Base-by-base conservation (phyloP, 2,329 filamentous ascomycete genomes). In the Fulvia fulva region DNA sequence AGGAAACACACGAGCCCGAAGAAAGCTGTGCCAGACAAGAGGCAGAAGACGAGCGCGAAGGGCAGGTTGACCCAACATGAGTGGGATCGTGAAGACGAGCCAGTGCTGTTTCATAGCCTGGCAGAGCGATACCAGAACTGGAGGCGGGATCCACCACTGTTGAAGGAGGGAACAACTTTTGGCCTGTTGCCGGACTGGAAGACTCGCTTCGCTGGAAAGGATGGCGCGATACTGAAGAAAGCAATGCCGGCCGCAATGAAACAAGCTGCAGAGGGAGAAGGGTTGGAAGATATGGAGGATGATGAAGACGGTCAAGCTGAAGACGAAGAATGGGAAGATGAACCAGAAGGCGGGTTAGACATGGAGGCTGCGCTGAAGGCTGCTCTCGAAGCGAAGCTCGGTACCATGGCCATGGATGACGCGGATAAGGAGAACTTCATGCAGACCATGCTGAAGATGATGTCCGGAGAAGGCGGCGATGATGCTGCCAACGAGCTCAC, bases 181-280 rank as follows among this genome's bases (percentile, higher is more conserved):
- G 72, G 78, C 4, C 63, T 80, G 14, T 60, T 81, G 25, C 72
- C 73, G 37, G 73, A 81, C 58, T 81, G 78, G 78, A 72, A 73
- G 57, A 68, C 75, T 53, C 71, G 71, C 28, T 73, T 76, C 52
- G 65, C 64, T 30, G 63, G 71, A 26, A 67, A 63, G 51, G 63
- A 65, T 25, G 65, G 62, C 3, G 26, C 58, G 16, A 41, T 62
- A 1, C 41, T 37, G 30, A 53, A 44, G n/a, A 65, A 57, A 34
- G 51, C 58, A 16, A 72, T 71, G 69, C 70, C 68, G 5, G 59
- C 53, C 26, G 67, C 66, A 23, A 71, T 71, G 70, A 60, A 62
- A 49, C 53, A 57, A n/a, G 69, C 69, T 14, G 68, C 69, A 8
- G 59, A 68, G 34, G 65, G 62, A 32, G 56, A 51, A 25, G 51